Percentiles rank a stretch among this genome's conserved stretches.
Conservation (phyloP, 2,329 filamentous ascomycete species). For the Drechslera avenae region DNA sequence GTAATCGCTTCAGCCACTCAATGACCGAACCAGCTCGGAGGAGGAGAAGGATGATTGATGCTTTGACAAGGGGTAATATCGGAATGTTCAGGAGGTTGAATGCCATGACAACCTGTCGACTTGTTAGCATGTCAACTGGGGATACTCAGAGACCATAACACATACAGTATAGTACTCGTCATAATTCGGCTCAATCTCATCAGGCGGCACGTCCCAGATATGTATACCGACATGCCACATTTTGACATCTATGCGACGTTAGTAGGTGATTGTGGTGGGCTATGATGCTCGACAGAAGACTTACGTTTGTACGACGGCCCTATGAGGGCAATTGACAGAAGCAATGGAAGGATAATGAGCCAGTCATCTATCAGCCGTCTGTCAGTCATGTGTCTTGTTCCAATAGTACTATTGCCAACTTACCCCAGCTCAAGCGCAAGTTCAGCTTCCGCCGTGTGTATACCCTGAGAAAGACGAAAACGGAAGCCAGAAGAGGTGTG, state of each 20-base stretch:
- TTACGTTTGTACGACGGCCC: slow-evolving; percentile 45
- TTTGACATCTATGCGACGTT: slow-evolving; percentile 36
- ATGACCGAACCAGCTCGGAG: slow-evolving; percentile 48
- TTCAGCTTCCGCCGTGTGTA: slow-evolving; percentile 48
- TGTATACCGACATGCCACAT: slow-evolving; percentile 48
- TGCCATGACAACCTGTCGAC: slow-evolving; percentile 38
- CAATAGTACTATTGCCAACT: slow-evolving; percentile 13
- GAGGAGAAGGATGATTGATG: slow-evolving; percentile 48
- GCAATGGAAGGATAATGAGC: slow-evolving; percentile 43
- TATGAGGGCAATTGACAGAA: slow-evolving; percentile 46
- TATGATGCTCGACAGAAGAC: slow-evolving; percentile 16
- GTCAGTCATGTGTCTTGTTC: slow-evolving; percentile 24
- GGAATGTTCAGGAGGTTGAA: slow-evolving; percentile 50
- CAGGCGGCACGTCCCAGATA: slow-evolving; percentile 43
- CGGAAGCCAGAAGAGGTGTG: slow-evolving; percentile 39
- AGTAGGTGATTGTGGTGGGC: neutral
- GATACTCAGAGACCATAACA: neutral
- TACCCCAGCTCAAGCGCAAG: slow-evolving; percentile 45
- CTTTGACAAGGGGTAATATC: slow-evolving; percentile 50
- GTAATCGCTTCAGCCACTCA: slow-evolving; percentile 44
- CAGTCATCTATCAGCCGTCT: slow-evolving; percentile 42
- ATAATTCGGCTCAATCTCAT: slow-evolving; percentile 45
- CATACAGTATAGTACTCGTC: slow-evolving; percentile 45
- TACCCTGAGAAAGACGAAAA: slow-evolving; percentile 45
- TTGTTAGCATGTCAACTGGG: neutral